Conservation (phyloP, 2,329 filamentous ascomycete species). For the Mycosphaerella sp. region DNA sequence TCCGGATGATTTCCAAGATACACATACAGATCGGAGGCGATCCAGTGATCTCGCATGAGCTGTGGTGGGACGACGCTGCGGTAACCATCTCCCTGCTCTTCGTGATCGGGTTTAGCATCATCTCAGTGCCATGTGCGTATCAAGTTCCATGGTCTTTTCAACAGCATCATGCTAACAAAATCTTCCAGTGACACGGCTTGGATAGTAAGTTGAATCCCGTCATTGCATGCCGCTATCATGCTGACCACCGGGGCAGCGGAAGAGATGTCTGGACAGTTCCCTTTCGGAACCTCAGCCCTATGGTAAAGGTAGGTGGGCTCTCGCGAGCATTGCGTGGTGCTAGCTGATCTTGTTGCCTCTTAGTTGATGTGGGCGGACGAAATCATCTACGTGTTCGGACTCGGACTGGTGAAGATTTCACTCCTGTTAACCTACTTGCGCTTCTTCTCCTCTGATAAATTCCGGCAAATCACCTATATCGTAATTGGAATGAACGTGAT, state of each 20-base stretch:
- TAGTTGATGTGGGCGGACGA: constrained; percentile 8
- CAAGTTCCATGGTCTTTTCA: too few relatives aligned
- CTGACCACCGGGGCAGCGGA: constrained; percentile 1
- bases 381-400: constrained; percentile 4
- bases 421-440: constrained; percentile 13
- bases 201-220: background rate
- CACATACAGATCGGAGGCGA: background rate
- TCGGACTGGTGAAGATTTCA: constrained; percentile 12
- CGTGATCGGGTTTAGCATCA: background rate
- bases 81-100: constrained; percentile 3
- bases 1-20: constrained; percentile 16
- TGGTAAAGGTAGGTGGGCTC: constrained; percentile 2
- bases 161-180: background rate
- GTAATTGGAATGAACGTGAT: constrained; percentile 5
- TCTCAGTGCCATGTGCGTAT: background rate
- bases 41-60: background rate
- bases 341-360: background rate
- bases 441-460: constrained; percentile 9
- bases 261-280: constrained; percentile 8
- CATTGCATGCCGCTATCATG: background rate
- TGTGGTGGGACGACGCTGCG: constrained; percentile 12
- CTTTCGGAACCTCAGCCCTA: constrained; percentile 1
- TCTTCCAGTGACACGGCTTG: constrained; percentile 1
- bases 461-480: constrained; percentile 9
- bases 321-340: background rate